Percentiles rank a stretch among this genome's conserved stretches.
Conservation (phyloP, 345 rosid genomes). For the Erysimum cheiranthoides region DNA sequence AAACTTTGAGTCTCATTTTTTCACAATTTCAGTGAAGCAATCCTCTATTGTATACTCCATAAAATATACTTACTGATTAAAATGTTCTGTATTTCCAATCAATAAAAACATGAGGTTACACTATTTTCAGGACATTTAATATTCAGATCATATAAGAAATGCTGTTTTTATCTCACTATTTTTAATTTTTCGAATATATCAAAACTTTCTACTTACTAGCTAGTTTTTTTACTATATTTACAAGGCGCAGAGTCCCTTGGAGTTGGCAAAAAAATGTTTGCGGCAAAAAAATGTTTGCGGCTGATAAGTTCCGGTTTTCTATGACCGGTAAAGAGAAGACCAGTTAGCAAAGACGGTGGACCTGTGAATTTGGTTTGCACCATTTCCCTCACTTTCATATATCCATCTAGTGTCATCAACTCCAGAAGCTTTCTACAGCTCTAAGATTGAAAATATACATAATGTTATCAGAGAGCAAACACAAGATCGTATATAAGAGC, state of each 20-base stretch:
- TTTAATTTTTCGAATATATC: no score
- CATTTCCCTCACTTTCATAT: slow-evolving; percentile 68
- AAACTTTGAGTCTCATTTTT: no score
- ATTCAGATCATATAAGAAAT: no score
- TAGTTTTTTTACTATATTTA: no score
- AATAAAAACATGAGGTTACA: no score
- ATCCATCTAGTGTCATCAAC: slow-evolving; percentile 73
- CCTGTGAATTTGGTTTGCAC: slow-evolving; percentile 54
- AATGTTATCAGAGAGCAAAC: slow-evolving; percentile 12
- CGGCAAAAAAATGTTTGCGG: slow-evolving; percentile 71
- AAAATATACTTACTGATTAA: no score
- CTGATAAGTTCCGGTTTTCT: slow-evolving; percentile 54
- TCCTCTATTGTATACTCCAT: no score
- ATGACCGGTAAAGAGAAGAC: slow-evolving; percentile 53
- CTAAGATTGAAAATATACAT: slow-evolving; percentile 44
- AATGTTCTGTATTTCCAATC: no score
- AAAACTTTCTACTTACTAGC: no score
- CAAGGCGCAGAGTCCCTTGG: slow-evolving; percentile 57
- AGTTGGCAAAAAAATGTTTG: slow-evolving; percentile 77
- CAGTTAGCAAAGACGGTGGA: slow-evolving; percentile 58
- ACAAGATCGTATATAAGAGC: neutral
- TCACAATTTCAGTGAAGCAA: no score
- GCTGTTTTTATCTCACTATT: no score
- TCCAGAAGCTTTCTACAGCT: slow-evolving; percentile 76
- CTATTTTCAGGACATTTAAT: no score